Conservation (phyloP, 2,329 filamentous ascomycete genomes). For the Fusarium sp. region DNA sequence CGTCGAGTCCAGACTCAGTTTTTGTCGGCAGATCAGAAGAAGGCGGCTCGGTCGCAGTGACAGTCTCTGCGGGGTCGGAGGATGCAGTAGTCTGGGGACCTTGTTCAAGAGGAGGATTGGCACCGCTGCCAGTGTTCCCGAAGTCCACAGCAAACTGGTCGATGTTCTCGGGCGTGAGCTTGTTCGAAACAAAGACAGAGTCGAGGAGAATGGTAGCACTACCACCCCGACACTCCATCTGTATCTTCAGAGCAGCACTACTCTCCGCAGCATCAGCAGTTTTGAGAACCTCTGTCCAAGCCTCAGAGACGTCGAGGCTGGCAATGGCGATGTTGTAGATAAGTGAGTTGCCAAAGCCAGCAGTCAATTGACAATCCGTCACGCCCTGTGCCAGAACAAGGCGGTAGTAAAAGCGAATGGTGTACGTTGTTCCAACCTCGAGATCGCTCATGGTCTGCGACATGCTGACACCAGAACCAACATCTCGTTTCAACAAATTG, state of each 20-base stretch:
- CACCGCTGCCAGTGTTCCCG: conserved; percentile 1
- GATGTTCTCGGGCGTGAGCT: not conserved
- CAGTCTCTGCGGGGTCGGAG: not conserved
- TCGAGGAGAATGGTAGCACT: conserved; percentile 12
- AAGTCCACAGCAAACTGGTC: conserved; percentile 8
- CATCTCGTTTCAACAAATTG: not conserved
- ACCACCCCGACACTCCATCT: conserved; percentile 9
- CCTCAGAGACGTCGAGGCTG: not conserved
- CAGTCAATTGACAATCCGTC: not conserved
- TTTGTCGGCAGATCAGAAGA: not conserved
- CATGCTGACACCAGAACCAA: conserved; percentile 10
- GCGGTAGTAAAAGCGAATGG: conserved; percentile 17
- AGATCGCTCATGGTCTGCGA: conserved; percentile 2
- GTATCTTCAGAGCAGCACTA: not conserved
- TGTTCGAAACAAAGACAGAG: conserved; percentile 11
- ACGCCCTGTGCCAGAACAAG: conserved; percentile 2
- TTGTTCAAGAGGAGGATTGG: conserved; percentile 2
- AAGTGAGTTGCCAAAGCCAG: not conserved
- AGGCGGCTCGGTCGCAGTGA: not conserved
- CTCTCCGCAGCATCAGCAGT: not conserved
- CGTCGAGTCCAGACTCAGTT: not conserved
- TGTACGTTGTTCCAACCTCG: not conserved
- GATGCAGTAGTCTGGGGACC: not conserved
- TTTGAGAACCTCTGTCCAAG: conserved; percentile 9
- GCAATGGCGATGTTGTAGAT: not conserved